Conservation (phyloP, 83 land plant genomes). For the Thuja plicata region DNA sequence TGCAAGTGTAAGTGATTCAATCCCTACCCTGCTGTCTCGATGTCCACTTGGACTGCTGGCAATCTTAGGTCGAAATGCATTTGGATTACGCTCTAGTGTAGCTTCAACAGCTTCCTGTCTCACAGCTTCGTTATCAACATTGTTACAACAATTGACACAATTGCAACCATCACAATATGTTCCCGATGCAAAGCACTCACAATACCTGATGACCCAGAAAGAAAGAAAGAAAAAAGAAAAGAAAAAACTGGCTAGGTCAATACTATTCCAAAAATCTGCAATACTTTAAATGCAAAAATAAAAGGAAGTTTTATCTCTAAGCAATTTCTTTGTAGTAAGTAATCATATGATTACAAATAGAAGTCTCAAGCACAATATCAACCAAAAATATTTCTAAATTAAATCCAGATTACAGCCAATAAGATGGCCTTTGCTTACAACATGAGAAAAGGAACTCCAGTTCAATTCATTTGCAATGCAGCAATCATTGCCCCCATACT, state of each 20-base stretch:
- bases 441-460: not conserved
- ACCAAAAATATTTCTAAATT: not conserved
- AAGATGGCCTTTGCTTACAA: not conserved
- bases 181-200: slow-evolving; percentile 99
- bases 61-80: slow-evolving; percentile 98
- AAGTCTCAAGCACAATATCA: not conserved
- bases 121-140: slow-evolving; percentile 87
- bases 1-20: slow-evolving; percentile 1
- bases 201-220: slow-evolving; percentile 67
- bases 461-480: not conserved
- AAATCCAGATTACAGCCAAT: not conserved
- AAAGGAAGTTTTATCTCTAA: not conserved
- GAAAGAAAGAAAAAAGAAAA: not conserved
- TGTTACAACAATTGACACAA: slow-evolving; percentile 90
- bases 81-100: slow-evolving; percentile 94
- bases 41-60: slow-evolving; percentile 81
- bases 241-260: not conserved
- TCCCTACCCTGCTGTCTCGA: slow-evolving; percentile 69
- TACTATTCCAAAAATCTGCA: slow-evolving; percentile 7
- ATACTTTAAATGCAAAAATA: not conserved
- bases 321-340: not conserved
- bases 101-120: slow-evolving; percentile 93
- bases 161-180: slow-evolving; percentile 98
- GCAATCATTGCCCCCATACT: not conserved
- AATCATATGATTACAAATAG: not conserved